Evolutionary conservation across 2,329 filamentous ascomycete genomes (phyloP).

Genomic region (Alternaria ventricosa): DNA sequence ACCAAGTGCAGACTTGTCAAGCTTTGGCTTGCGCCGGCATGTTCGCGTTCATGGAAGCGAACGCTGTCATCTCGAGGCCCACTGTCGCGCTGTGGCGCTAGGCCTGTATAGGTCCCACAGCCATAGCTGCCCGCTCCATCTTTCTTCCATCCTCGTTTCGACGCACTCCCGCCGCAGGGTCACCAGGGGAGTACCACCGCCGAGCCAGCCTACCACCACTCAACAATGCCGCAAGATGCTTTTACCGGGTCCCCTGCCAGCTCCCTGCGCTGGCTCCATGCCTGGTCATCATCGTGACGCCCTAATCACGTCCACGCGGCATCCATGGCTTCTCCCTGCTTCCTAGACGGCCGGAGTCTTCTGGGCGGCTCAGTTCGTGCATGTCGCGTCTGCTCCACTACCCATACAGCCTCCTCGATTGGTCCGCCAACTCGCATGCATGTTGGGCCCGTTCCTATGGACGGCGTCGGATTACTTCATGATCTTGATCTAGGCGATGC

Average conservation of each 20-base stretch:
- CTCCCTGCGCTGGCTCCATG: slow-evolving; percentile 10
- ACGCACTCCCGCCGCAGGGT: slow-evolving; percentile 18
- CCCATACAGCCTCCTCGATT: slow-evolving; percentile 13
- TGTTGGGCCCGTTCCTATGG: slow-evolving; percentile 12
- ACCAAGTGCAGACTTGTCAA: slow-evolving; percentile 10
- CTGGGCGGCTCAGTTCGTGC: slow-evolving; percentile 21
- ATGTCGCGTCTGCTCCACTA: slow-evolving; percentile 16
- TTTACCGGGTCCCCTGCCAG: slow-evolving; percentile 16
- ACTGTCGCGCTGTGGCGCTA: slow-evolving; percentile 25
- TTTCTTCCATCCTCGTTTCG: slow-evolving; percentile 8
- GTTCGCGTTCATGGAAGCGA: slow-evolving; percentile 12
- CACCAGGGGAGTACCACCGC: slow-evolving; percentile 10
- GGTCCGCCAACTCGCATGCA: slow-evolving; percentile 17
- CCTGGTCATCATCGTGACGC: slow-evolving; percentile 24
- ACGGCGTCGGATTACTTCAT: slow-evolving; percentile 29
- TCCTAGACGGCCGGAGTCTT: slow-evolving; percentile 10
- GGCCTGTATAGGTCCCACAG: slow-evolving; percentile 21
- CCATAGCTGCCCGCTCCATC: slow-evolving; percentile 14
- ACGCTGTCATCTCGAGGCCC: slow-evolving; percentile 14
- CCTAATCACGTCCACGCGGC: slow-evolving; percentile 36
- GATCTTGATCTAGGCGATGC: slow-evolving; percentile 12
- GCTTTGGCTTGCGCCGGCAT: slow-evolving; percentile 12
- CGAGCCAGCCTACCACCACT: slow-evolving; percentile 2
- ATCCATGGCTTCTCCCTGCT: slow-evolving; percentile 26
- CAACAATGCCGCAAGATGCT: slow-evolving; percentile 10